Conservation (phyloP, 768 basidiomycete species). For the Fistulinella prunicolor region DNA sequence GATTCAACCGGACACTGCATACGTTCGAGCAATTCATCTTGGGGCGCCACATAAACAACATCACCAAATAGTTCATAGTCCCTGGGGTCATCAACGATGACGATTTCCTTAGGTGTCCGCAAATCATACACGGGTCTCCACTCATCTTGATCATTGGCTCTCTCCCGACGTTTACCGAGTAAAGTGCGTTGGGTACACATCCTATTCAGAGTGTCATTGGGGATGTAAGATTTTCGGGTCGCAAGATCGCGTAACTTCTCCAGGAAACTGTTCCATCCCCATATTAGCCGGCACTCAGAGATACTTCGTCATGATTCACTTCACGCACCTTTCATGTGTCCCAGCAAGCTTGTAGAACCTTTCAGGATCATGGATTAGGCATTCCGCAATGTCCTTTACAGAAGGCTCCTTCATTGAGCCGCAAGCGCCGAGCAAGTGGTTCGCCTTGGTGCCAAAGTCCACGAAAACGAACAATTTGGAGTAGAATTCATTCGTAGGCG, state of each 20-base stretch:
- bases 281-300: too few relatives aligned
- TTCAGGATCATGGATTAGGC: constrained; percentile 59
- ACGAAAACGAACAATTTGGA: constrained; percentile 80
- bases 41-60: constrained; percentile 67
- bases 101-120: constrained; percentile 59
- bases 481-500: constrained; percentile 40
- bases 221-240: constrained; percentile 51
- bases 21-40: constrained; percentile 87
- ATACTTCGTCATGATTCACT: too few relatives aligned
- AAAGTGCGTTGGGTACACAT: constrained; percentile 42
- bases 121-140: constrained; percentile 37
- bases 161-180: too few relatives aligned
- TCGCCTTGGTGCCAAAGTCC: constrained; percentile 76
- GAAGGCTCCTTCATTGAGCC: constrained; percentile 82
- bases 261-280: constrained; percentile 56
- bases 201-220: constrained; percentile 45
- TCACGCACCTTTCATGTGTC: constrained; percentile 39
- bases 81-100: constrained; percentile 81
- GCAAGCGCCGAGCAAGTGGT: constrained; percentile 75
- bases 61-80: constrained; percentile 72
- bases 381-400: constrained; percentile 69
- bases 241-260: constrained; percentile 79
- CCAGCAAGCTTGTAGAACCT: constrained; percentile 67
- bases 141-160: constrained; percentile 14
- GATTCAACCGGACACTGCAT: neutral